phyloP scores from a whole-genome alignment of 768 basidiomycete species.

The Harrya chromipes region DNA sequence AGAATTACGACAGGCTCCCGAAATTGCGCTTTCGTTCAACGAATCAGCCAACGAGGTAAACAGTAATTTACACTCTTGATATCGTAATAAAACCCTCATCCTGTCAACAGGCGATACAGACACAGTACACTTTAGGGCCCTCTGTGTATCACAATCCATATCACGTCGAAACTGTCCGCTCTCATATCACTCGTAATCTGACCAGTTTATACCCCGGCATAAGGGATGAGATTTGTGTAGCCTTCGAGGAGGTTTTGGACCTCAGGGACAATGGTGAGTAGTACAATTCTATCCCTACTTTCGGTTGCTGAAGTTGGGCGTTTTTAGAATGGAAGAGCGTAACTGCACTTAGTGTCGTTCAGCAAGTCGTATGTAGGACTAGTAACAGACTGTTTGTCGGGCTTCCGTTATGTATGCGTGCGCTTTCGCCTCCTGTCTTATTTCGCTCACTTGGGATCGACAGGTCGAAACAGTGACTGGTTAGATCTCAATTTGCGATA shows the following conservation, averaged over 20 bases:
- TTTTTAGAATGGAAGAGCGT: slow-evolving; percentile 40
- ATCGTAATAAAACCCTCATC: neutral
- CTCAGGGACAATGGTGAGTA: slow-evolving; percentile 13
- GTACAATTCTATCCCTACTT: too few species aligned
- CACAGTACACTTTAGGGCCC: slow-evolving; percentile 37
- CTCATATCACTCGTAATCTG: slow-evolving; percentile 37
- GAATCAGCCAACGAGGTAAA: neutral
- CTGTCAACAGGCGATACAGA: slow-evolving; percentile 31
- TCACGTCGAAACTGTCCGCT: slow-evolving; percentile 29
- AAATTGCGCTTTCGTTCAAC: neutral
- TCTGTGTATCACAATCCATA: slow-evolving; percentile 29
- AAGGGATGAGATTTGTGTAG: slow-evolving; percentile 39
- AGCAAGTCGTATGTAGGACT: slow-evolving; percentile 37
- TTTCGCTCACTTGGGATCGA: too few species aligned
- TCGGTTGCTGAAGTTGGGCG: too few species aligned
- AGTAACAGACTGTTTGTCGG: slow-evolving; percentile 50
- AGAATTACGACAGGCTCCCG: slow-evolving; percentile 4
- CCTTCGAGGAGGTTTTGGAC: slow-evolving; percentile 40
- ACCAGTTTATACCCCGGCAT: slow-evolving; percentile 37
- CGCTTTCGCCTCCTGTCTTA: neutral
- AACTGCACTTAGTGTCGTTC: slow-evolving; percentile 22
- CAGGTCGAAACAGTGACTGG: too few species aligned
- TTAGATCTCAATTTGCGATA: too few species aligned
- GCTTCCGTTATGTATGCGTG: slow-evolving; percentile 40
- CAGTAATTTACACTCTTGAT: too few species aligned